Percentiles rank a stretch among this genome's conserved stretches.
Conservation (phyloP, 2,329 filamentous ascomycete genomes). For the Lomentospora prolificans region DNA sequence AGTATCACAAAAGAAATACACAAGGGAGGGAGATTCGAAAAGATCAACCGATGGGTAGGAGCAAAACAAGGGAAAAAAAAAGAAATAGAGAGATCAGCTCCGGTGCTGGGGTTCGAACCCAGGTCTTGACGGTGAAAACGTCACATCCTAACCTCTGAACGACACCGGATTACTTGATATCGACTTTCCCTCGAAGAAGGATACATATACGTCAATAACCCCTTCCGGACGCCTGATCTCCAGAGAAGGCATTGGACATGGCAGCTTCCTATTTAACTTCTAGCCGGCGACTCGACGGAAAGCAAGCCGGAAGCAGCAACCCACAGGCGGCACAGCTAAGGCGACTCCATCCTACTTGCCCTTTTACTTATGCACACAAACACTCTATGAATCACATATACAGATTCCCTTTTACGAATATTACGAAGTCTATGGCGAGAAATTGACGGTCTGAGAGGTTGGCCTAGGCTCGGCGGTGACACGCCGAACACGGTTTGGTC, state of each 20-base stretch:
- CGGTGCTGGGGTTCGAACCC: constrained; percentile 9
- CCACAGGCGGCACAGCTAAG: too few species aligned
- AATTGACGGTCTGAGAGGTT: too few species aligned
- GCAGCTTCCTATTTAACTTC: not conserved
- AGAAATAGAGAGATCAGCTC: not conserved
- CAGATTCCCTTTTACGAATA: too few species aligned
- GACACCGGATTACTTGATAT: constrained; percentile 4
- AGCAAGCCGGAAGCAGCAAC: not conserved
- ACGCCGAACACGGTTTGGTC: too few species aligned
- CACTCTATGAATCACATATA: too few species aligned
- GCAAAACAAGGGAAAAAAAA: constrained; percentile 1
- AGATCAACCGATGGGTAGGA: not conserved
- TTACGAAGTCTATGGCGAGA: too few species aligned
- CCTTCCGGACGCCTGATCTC: not conserved
- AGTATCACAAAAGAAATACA: too few species aligned
- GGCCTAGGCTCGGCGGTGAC: too few species aligned
- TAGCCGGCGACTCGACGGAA: not conserved
- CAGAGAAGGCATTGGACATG: not conserved
- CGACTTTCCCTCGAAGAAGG: not conserved
- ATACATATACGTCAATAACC: not conserved
- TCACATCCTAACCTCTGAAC: constrained; percentile 8
- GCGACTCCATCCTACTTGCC: too few species aligned
- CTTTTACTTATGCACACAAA: too few species aligned
- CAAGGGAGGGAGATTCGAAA: not conserved
- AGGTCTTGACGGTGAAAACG: constrained; percentile 9